These are phyloP conservation scores for Suhomyces bokatorum DNA, from an alignment of 1,139 yeast species.

Conservation along the genomic window DNA sequence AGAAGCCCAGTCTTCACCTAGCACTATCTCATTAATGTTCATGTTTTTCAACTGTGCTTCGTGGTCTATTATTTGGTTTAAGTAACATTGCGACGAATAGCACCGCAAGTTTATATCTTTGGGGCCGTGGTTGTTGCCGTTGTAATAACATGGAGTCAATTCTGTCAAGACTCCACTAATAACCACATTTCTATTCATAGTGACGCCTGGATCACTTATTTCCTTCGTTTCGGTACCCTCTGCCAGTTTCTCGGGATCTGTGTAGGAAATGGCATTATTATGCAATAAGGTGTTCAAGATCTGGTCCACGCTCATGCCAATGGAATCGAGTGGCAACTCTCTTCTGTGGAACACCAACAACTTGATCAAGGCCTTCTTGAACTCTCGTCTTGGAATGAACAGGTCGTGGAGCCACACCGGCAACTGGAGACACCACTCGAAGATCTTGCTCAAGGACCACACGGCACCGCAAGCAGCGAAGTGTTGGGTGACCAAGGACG, in stretches of 20 bases:
- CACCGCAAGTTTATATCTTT: conserved; percentile 29
- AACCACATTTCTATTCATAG: conserved; percentile 22
- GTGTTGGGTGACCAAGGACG: conserved; percentile 50
- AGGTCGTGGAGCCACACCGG: conserved; percentile 54
- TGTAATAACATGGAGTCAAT: conserved; percentile 39
- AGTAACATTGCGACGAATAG: conserved; percentile 39
- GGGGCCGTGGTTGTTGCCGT: conserved; percentile 27
- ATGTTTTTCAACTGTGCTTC: conserved; percentile 34
- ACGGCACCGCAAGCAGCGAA: conserved; percentile 38
- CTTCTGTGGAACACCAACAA: conserved; percentile 53
- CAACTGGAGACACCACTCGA: conserved; percentile 50
- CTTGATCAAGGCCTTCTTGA: conserved; percentile 51
- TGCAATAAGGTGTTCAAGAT: conserved; percentile 48
- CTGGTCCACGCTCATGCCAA: conserved; percentile 57
- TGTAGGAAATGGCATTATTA: conserved; percentile 48
- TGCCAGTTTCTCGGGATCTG: conserved; percentile 16
- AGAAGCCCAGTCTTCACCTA: conserved; percentile 68
- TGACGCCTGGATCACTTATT: conserved; percentile 24
- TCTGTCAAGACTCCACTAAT: conserved; percentile 43
- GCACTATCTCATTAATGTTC: conserved; percentile 37
- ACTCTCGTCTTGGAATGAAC: conserved; percentile 51
- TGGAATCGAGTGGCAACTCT: conserved; percentile 53
- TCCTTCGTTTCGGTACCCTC: neutral
- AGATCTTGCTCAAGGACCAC: conserved; percentile 47
- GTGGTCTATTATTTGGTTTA: conserved; percentile 40